Evolutionary conservation across 2,329 filamentous ascomycete species (phyloP), one percentile per base, ranked within the genome.

Genomic region (Chaetomium strumarium): DNA sequence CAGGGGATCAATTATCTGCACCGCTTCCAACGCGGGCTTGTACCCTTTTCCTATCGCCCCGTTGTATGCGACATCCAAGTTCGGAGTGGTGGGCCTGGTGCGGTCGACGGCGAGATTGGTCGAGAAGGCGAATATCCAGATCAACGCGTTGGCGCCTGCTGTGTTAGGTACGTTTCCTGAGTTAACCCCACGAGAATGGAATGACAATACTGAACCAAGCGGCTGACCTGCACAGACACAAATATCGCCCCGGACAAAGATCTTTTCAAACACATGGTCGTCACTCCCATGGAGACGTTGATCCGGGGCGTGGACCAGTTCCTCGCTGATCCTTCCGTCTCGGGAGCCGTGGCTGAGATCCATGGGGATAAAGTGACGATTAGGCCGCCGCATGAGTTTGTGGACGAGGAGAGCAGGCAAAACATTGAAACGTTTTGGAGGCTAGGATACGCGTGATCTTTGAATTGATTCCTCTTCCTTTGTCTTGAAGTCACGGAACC

Each of bases 41-140:
- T 79, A 80, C 55, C 68, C 75, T 0, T 77, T 80, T 50, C 71
- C 75, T 0, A 69, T 73, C 2, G 73, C 75, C 1, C 77, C 77
- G 0, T 58, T 79, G 6, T 79, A 80, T 56, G 70, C 72, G 2
- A 68, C 72, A 3, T 69, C 72, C 12, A 79, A 80, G 56, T 65
- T 68, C 42, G 77, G 67, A 9, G 65, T 79, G 1, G 66, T 79
- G n/a, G 73, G 72, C 0, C 68, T 78, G 0, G 75, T 79, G 7
- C 67, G 76, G n/a, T 73, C 75, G 0, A 62, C 76, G 13, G 72
- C 69, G 2, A 61, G 58, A n/a, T 57, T 67, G 0, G 62, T 79
- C 2, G 68, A 64, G 30, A 60, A 56, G 2, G 64, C 70, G 4
- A 65, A 68, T 10, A 77, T 80, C 41, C 72, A 72, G 55, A 77